Evolutionary conservation across 2,329 filamentous ascomycete species (phyloP), one percentile per base, ranked within the genome.

Genomic region (Colletotrichum somersetense): DNA sequence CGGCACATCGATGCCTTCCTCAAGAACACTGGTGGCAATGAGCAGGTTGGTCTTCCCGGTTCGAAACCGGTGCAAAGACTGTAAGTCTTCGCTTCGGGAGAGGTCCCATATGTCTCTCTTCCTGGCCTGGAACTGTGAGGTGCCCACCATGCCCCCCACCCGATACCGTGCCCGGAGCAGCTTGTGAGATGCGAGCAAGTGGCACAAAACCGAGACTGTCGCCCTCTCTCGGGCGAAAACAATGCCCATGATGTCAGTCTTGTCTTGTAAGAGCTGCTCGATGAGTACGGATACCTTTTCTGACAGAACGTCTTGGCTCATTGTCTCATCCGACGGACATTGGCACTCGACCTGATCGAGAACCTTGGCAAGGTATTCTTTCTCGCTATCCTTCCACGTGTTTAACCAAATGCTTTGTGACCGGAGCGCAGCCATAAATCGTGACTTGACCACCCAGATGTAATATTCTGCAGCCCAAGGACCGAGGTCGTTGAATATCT

Each of bases 391-490:
- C 3, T 83, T 81, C 82, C 85, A 87, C 0, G 80, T 78, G 30
- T 83, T 79, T n/a, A 83, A 77, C 63, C 77, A 67, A 16, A 78
- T 71, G 68, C 81, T 14, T 75, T 73, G 7, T 42, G 65, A 14
- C 62, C 52, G 7, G 61, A 75, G 62, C 74, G 69, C 67, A 77
- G 55, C 55, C 75, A 76, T 63, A 64, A 83, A 81, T 56, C 78
- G 75, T 1, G 74, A 79, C 12, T 89, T 81, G 4, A 86, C 85
- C 48, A 82, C 83, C 63, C 80, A 80, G 33, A 95, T 87, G 77
- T 91, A 95, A 62, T 86, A 87, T 61, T 95, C 91, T 0, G 88
- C 87, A 1, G 91, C 91, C 91, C 92, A 95, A 1, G 83, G 75
- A 0, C 93, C 93, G 5, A 95, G 84, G 57, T 92, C 87, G 3